phyloP scores from a whole-genome alignment of 176 grass and related monocot species.

The Otatea glauca region DNA sequence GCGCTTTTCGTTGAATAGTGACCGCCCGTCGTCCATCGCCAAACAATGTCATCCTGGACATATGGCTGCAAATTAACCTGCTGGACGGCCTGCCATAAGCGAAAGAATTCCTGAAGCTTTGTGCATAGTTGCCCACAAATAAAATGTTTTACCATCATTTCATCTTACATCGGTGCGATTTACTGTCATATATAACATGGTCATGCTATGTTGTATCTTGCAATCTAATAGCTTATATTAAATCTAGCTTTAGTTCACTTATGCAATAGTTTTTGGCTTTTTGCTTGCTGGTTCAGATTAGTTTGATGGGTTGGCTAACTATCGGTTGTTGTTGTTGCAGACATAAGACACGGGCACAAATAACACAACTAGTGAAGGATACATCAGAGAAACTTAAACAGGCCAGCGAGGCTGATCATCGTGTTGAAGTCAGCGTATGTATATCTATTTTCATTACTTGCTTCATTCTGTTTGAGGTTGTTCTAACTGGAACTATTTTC shows the following conservation, averaged over 20 bases:
- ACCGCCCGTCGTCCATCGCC: no score
- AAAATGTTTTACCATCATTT: neutral
- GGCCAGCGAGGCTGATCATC: slow-evolving; percentile 88
- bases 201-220: neutral
- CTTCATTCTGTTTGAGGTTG: neutral
- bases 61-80: no score
- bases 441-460: neutral
- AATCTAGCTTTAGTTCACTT: neutral
- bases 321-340: slow-evolving; percentile 45
- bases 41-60: no score
- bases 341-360: slow-evolving; percentile 80
- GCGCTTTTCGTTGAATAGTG: no score
- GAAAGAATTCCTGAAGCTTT: no score
- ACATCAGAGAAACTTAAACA: slow-evolving; percentile 93
- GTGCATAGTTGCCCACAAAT: neutral
- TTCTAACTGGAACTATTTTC: neutral
- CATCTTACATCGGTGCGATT: neutral
- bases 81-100: no score
- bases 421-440: slow-evolving; percentile 80
- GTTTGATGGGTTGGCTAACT: neutral
- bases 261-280: neutral
- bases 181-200: neutral
- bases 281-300: neutral
- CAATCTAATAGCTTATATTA: neutral
- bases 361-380: slow-evolving; percentile 83